phyloP scores from a whole-genome alignment of 169 alveolate genomes.

The Eimeria maxima region DNA sequence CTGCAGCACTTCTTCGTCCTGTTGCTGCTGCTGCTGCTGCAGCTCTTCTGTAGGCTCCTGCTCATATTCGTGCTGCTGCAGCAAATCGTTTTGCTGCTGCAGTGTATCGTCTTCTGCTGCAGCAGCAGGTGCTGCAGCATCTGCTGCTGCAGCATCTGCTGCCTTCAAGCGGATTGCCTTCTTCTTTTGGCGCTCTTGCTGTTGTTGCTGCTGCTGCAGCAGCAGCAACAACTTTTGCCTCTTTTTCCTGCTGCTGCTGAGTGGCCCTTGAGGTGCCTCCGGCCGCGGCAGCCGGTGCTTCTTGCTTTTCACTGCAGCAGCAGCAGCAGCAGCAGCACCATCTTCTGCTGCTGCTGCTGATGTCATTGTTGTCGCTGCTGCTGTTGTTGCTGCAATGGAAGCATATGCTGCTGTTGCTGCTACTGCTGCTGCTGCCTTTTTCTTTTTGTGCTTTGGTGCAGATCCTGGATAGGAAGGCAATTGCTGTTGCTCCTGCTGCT shows the following conservation, averaged over 20 bases:
- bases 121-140: not conserved
- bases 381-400: not conserved
- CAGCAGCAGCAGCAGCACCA: not conserved
- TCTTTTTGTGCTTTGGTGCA: not conserved
- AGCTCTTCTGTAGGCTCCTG: no score
- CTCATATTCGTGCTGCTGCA: no score
- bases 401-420: not conserved
- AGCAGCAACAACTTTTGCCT: not conserved
- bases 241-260: not conserved
- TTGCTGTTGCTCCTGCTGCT: not conserved
- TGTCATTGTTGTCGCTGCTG: not conserved
- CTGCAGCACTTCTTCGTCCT: no score
- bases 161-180: not conserved
- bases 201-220: not conserved
- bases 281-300: not conserved
- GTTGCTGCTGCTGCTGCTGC: no score
- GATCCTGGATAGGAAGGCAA: not conserved
- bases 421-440: no score
- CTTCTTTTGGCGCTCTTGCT: not conserved
- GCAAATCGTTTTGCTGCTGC: no score
- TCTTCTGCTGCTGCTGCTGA: not conserved
- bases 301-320: not conserved
- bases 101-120: not conserved
- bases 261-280: not conserved
- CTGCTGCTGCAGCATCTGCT: not conserved